Percentiles rank a stretch among this genome's conserved stretches.
These are phyloP conservation scores for Epichloe hybrida DNA, from an alignment of 2,329 filamentous ascomycete genomes.

Conservation along the genomic window DNA sequence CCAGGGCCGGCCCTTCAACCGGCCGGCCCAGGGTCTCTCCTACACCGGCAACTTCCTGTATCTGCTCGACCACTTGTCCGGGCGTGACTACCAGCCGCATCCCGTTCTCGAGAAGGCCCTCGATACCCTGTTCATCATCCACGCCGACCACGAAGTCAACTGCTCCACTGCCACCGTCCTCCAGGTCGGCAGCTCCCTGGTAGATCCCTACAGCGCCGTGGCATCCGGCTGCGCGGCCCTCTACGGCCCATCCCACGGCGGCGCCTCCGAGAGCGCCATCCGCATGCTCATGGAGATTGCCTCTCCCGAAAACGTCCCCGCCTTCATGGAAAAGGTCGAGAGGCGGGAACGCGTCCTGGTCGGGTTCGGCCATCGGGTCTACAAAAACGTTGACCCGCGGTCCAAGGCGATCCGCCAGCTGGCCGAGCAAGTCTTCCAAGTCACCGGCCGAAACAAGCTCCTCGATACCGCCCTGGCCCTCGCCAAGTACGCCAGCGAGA, in stretches of 20 bases:
- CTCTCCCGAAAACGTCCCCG: slow-evolving; percentile 34
- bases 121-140: slow-evolving; percentile 40
- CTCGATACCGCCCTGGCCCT: slow-evolving; percentile 34
- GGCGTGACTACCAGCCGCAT: slow-evolving; percentile 32
- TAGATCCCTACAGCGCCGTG: slow-evolving; percentile 41
- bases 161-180: slow-evolving; percentile 42
- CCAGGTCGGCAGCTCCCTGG: slow-evolving; percentile 40
- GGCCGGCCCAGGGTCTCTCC: slow-evolving; percentile 30
- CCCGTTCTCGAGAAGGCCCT: slow-evolving; percentile 35
- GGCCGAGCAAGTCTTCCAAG: slow-evolving; percentile 34
- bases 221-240: slow-evolving; percentile 37
- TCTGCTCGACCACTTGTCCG: slow-evolving; percentile 37
- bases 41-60: slow-evolving; percentile 43
- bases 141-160: slow-evolving; percentile 47
- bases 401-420: slow-evolving; percentile 34
- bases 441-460: slow-evolving; percentile 36
- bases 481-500: slow-evolving; percentile 30
- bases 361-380: slow-evolving; percentile 42
- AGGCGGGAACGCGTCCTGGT: slow-evolving; percentile 36
- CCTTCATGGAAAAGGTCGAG: slow-evolving; percentile 36
- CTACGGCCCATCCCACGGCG: slow-evolving; percentile 44
- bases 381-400: slow-evolving; percentile 40
- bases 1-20: slow-evolving; percentile 36
- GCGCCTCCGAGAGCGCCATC: slow-evolving; percentile 44
- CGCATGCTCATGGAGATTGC: slow-evolving; percentile 39